Conservation (phyloP, 2,329 filamentous ascomycete species). For the Ceratocystis smalleyi region DNA sequence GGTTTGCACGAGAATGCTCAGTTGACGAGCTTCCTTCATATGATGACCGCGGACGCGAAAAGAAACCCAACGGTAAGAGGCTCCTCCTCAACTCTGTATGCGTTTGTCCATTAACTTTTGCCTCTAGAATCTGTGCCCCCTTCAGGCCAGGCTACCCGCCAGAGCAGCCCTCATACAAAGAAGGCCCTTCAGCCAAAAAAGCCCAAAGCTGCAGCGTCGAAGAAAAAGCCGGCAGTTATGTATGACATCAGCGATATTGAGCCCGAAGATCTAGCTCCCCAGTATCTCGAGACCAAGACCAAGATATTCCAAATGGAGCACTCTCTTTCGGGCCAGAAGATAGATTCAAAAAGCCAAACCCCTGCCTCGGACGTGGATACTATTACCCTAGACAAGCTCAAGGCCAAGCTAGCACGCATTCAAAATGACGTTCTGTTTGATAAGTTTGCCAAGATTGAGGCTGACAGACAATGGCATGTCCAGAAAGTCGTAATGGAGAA, state of each 20-base stretch:
- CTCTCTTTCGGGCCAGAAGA: constrained; percentile 26
- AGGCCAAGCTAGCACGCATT: constrained; percentile 60
- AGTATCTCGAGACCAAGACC: constrained; percentile 60
- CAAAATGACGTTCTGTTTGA: constrained; percentile 68
- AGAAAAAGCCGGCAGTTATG: constrained; percentile 25
- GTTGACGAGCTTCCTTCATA: constrained; percentile 58
- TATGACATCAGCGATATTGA: constrained; percentile 53
- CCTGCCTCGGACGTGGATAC: constrained; percentile 23
- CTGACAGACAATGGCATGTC: constrained; percentile 49
- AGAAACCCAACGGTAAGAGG: constrained; percentile 26
- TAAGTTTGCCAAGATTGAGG: constrained; percentile 32
- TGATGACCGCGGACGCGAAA: constrained; percentile 32
- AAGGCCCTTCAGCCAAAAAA: constrained; percentile 3
- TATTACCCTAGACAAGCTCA: constrained; percentile 46
- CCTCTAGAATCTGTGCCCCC: not conserved
- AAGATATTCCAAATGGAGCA: constrained; percentile 49
- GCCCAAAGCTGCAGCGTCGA: not conserved
- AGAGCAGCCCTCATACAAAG: constrained; percentile 11
- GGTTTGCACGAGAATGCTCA: constrained; percentile 66
- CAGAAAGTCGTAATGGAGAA: constrained; percentile 45
- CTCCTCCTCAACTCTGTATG: not conserved
- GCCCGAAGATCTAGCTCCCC: constrained; percentile 57
- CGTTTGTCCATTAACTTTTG: not conserved
- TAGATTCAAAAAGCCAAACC: constrained; percentile 22
- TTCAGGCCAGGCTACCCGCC: constrained; percentile 6